Evolutionary conservation across 2,329 filamentous ascomycete genomes (phyloP), one percentile per base, ranked within the genome.

Genomic region (Dissoconium aciculare): DNA sequence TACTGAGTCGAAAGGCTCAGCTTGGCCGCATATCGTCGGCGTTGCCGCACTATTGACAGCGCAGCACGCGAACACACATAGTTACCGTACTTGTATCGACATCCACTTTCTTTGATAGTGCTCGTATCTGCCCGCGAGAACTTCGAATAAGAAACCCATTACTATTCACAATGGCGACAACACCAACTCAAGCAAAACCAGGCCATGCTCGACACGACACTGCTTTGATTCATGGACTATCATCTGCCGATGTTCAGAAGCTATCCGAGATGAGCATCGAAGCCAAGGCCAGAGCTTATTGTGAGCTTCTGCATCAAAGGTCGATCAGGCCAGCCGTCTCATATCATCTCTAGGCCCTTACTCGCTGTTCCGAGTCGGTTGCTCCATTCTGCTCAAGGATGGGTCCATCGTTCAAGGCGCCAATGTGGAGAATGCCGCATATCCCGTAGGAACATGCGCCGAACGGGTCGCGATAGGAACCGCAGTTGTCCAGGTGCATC

Each of bases 361-460:
- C 65, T 91, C 82, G 47, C 69, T 77, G 37, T 98, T 95, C 66
- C 80, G 76, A 40, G 89, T 98, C 39, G 89, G 89, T 39, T 77
- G 80, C 29, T 75, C 79, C 17, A 58, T 95, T 37, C 72, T 95
- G 38, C 66, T 71, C 17, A 44, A 41, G 12, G 44, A 43, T 25
- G 52, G 52, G 15, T 35, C 66, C 43, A 65, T 84, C 34, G 62
- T 68, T 3, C 39, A 44, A 27, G 89, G 89, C 32, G 84, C 81
- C 39, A 93, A 93, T 52, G 74, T 95, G 38, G 89, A 98, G 60
- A 94, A 95, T 53, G 85, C 83, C 1, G 65, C 78, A 15, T 95
- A 92, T 53, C 87, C 89, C 0, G 85, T 94, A 4, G 83, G 83
- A n/a, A 91, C 81, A 3, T 95, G 89, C 56, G 89, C 89, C 10